Evolutionary conservation across 768 basidiomycete species (phyloP), one percentile per base, ranked within the genome.

Genomic region (Lactarius quietus): DNA sequence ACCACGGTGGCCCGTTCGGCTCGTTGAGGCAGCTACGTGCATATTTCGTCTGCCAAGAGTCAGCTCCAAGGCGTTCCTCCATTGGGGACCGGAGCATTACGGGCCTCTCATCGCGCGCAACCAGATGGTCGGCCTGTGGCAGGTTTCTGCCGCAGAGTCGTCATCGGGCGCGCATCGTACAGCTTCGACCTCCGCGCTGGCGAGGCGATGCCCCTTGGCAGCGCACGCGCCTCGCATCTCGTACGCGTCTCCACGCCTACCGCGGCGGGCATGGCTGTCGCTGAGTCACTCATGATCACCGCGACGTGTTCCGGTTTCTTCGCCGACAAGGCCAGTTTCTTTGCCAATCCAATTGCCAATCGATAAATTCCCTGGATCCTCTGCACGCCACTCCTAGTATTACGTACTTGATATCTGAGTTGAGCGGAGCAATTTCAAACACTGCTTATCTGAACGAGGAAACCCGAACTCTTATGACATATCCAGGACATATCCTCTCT

Each of bases 101-200:
- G 0, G 97, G 97, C 28, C 86, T 99, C 54, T n/a, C n/a, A 93
- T 98, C 67, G 86, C 90, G 7, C 86, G 97, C 60, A 97, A 99
- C 74, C 97, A 99, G 77, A 98, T 99, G 96, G 93, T 98, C 28
- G 97, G 97, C 0, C 96, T 95, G 0, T 99, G 92, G 91, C 97
- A 99, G 77, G 91, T 98, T 10, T 96, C 97, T 39, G 93, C 98
- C 8, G 91, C 96, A 23, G 96, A 99, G 96, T 97, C 59, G 97
- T 96, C 3, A 93, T 98, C 51, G 98, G 96, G 5, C 88, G 91
- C n/a, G 83, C 93, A 0, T 87, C 94, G 8, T 97, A 97, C 74
- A 95, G 97, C 0, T 98, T 98, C 76, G 86, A 92, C 59, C 84
- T 91, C 38, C 74, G 81, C 9, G 81, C 79, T 7, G 97, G 97